Percentiles rank a stretch among this genome's conserved stretches.
These are phyloP conservation scores for Microsporum audouinii DNA, from an alignment of 2,329 filamentous ascomycete species.

Conservation along the genomic window DNA sequence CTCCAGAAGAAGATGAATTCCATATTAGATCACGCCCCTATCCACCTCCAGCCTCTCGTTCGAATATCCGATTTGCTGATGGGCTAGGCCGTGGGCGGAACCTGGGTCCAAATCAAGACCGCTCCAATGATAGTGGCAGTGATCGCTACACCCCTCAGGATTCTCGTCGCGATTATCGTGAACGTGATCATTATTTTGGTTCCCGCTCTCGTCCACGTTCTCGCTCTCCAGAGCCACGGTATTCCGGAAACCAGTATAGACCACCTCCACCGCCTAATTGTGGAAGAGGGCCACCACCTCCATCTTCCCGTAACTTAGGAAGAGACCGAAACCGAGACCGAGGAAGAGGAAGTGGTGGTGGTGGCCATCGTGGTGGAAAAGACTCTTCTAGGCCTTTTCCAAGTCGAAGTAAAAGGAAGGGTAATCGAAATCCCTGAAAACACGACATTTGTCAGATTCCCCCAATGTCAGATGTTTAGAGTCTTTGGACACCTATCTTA, in stretches of 20 bases:
- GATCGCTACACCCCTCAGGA: conserved; percentile 11
- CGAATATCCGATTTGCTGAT: conserved; percentile 27
- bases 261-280: conserved; percentile 18
- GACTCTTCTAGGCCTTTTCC: neutral
- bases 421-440: neutral
- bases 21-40: conserved; percentile 21
- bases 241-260: conserved; percentile 16
- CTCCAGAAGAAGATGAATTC: conserved; percentile 28
- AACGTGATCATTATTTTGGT: conserved; percentile 20
- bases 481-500: neutral
- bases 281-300: conserved; percentile 12
- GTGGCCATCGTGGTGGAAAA: conserved; percentile 8
- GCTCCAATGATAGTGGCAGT: conserved; percentile 6
- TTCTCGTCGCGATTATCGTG: conserved; percentile 15
- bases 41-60: conserved; percentile 20
- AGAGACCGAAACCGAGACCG: conserved; percentile 15
- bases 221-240: conserved; percentile 21
- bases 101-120: conserved; percentile 15
- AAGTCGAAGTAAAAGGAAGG: neutral
- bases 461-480: neutral
- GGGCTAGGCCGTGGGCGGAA: conserved; percentile 22
- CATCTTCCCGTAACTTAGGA: conserved; percentile 6
- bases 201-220: conserved; percentile 23
- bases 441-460: neutral
- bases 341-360: conserved; percentile 18